Evolutionary conservation across 2,329 filamentous ascomycete genomes (phyloP), one percentile per base, ranked within the genome.

Genomic region (Clarireedia homoeocarpa): DNA sequence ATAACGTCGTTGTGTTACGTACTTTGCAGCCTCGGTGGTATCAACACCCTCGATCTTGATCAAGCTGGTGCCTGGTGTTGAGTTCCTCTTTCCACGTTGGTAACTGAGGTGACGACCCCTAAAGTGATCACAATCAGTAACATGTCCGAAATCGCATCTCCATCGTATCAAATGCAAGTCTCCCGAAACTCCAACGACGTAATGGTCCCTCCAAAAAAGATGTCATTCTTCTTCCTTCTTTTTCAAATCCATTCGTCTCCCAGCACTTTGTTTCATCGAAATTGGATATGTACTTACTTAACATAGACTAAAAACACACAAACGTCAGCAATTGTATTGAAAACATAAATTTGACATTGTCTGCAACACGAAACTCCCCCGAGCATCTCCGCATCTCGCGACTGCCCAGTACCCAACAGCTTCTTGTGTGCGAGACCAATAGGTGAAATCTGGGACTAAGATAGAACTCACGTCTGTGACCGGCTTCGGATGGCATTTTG

Each of bases 1-100:
- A 44, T 2, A 44, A 38, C 39, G 45, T 56, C 17, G 17, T 30
- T 40, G 44, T 46, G 52, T 34, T 62, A 80, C 83, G 67, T 86
- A 91, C 85, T 86, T 89, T 77, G 94, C 92, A 74, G 86, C 89
- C 71, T 89, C 81, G 72, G 88, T 84, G 82, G 89, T 84, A 71
- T 95, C 91, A 71, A 97, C 94, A 76, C 92, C 92, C 84, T 99
- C 92, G 72, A 99, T 95, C 86, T 96, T 94, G 80, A 99, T 88
- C 78, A 97, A 83, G 75, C 89, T 89, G 71, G 89, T 95, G 79
- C 86, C 86, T 70, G 92, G 87, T 82, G 88, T 91, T 74, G 86
- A 91, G 79, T 83, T 87, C 79, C 89, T 88, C 83, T 95, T 92
- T 75, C 87, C 88, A 78, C 92, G 89, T 84, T 95, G 87, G 84